Evolutionary conservation across 2,329 filamentous ascomycete genomes (phyloP).

Genomic region (Aspergillus sp.): DNA sequence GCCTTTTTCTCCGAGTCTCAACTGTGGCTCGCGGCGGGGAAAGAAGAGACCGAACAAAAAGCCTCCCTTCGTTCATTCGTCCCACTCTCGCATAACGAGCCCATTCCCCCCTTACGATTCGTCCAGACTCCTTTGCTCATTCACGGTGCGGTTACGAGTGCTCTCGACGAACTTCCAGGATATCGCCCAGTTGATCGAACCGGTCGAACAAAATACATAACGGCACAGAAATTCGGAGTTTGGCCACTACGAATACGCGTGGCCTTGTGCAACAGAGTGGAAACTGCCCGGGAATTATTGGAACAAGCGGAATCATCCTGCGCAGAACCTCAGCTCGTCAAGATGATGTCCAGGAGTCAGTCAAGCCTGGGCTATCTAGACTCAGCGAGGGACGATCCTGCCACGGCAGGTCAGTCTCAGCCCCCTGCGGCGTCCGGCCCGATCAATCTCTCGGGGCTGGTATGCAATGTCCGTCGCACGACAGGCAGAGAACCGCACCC

Average conservation of each 20-base stretch:
- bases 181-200: neutral
- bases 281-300: too few relatives aligned
- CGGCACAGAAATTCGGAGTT: too few relatives aligned
- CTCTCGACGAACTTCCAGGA: neutral
- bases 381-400: slow-evolving; percentile 29
- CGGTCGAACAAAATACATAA: neutral
- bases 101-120: neutral
- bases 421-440: slow-evolving; percentile 40
- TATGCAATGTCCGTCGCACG: slow-evolving; percentile 73
- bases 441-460: slow-evolving; percentile 64
- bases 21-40: slow-evolving; percentile 11
- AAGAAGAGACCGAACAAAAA: slow-evolving; percentile 4
- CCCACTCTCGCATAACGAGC: neutral
- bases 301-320: too few relatives aligned
- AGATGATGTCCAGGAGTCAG: slow-evolving; percentile 40
- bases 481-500: slow-evolving; percentile 89
- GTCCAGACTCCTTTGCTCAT: neutral
- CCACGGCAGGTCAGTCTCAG: slow-evolving; percentile 27
- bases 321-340: slow-evolving; percentile 9
- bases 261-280: too few relatives aligned
- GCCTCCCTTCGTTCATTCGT: neutral
- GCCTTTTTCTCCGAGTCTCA: neutral
- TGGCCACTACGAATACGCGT: too few relatives aligned
- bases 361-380: slow-evolving; percentile 38
- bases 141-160: neutral